Evolutionary conservation across 768 basidiomycete species (phyloP), one percentile per base, ranked within the genome.

Genomic region (Panellus pusillus): DNA sequence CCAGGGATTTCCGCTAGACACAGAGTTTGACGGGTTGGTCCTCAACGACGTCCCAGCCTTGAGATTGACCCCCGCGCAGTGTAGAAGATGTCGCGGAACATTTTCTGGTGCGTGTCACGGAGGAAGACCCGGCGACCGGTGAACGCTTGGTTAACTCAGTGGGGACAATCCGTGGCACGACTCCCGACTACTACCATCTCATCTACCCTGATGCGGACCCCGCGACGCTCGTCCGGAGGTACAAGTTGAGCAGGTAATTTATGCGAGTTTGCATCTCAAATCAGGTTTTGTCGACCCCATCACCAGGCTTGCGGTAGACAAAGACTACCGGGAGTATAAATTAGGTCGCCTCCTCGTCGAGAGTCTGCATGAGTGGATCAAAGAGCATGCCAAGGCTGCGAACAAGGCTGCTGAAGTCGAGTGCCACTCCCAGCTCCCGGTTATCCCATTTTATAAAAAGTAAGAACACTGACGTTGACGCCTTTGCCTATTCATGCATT

Each of bases 391-490:
- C 27, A 57, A 49, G 36, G 57, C 62, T 38, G 43, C 52, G 17
- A 51, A 63, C 61, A 64, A 69, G 40, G 62, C 67, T 44, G 72
- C 67, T 52, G 71, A 73, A 58, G 74, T 90, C 52, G 72, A 85
- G 47, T 66, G 70, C 47, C 87, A 92, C 69, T 88, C 91, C 9
- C 91, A 93, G 69, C 71, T 92, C 18, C 78, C 76, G 41, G 87
- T 80, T 50, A 84, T 80, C 64, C 77, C 72, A 7, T 93, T 93
- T 69, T 93, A 93, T 67, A 76, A 79, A 66, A 89, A 79, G 91
- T 92, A 70, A 70, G 14, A 52, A 13, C 35, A 60, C 65, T 27
- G 57, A 52, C 58, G 45, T 20, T 40, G 17, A 42, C 15, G n/a
- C n/a, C n/a, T 54, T 44, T 49, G 40, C 39, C 50, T 59, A 53